A percentile compares a stretch with the other conserved stretches of the same genome.
Evolutionary conservation across 768 basidiomycete species (phyloP).

Genomic region (Tubosaeta brunneosetosa): DNA sequence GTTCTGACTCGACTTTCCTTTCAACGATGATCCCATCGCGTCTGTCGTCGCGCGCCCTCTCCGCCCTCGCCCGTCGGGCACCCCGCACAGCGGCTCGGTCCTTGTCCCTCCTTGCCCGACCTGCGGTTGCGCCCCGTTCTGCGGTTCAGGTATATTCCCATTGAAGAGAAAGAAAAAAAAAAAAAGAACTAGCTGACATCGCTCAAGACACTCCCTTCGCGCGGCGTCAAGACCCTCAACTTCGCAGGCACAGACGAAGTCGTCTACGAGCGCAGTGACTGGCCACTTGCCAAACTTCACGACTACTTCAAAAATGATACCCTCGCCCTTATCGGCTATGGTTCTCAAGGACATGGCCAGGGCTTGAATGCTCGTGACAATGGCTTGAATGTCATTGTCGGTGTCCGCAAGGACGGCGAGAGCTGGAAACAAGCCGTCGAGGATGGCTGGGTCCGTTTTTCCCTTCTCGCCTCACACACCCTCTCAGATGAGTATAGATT

Average conservation of each 20-base stretch:
- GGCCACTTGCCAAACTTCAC: slow-evolving; percentile 96
- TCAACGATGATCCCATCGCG: slow-evolving; percentile 54
- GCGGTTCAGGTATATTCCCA: slow-evolving; percentile 28
- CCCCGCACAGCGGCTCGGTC: slow-evolving; percentile 53
- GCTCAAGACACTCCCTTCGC: slow-evolving; percentile 43
- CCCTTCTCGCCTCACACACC: background rate
- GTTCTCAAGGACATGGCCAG: slow-evolving; percentile 98
- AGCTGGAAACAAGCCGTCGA: slow-evolving; percentile 94
- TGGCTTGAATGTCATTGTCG: slow-evolving; percentile 96
- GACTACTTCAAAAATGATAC: slow-evolving; percentile 99
- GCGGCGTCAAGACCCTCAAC: slow-evolving; percentile 93
- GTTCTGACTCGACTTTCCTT: background rate
- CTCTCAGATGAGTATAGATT: slow-evolving; percentile 43
- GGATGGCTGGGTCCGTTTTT: slow-evolving; percentile 84
- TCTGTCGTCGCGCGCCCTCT: slow-evolving; percentile 63
- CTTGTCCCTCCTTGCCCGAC: slow-evolving; percentile 63
- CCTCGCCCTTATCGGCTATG: slow-evolving; percentile 97
- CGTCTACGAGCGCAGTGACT: slow-evolving; percentile 95
- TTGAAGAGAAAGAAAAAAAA: slow-evolving; percentile 22
- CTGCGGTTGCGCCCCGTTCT: slow-evolving; percentile 27
- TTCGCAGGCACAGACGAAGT: slow-evolving; percentile 92
- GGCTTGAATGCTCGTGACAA: slow-evolving; percentile 99
- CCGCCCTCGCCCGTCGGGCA: slow-evolving; percentile 62
- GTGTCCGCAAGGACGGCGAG: slow-evolving; percentile 95
- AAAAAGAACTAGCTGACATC: slow-evolving; percentile 1